Evolutionary conservation across 176 grass and related monocot species (phyloP).

Genomic region (Saccharum spontaneum): DNA sequence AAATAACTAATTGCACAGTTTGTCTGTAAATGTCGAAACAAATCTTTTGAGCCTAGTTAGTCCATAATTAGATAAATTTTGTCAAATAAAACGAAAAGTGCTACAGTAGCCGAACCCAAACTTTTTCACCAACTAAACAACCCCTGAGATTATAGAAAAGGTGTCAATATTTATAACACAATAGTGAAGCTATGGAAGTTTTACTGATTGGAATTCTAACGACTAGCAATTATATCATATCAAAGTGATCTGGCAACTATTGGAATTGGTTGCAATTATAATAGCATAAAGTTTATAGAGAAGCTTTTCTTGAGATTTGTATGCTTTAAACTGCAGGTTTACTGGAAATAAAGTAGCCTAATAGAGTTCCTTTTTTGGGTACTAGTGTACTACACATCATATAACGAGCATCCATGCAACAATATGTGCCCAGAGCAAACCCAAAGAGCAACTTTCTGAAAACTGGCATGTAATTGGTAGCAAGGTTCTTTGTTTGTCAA

Average conservation of each 20-base stretch:
- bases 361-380: not conserved
- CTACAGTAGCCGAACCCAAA: no score
- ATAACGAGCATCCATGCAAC: not conserved
- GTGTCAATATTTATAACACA: not conserved
- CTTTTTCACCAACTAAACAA: no score
- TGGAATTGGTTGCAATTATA: not conserved
- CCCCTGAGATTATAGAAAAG: not conserved
- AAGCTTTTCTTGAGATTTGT: not conserved
- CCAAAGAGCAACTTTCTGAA: not conserved
- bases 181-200: not conserved
- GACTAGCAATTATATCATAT: not conserved
- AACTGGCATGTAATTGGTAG: not conserved
- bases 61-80: no score
- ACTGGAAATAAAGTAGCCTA: not conserved
- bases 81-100: no score
- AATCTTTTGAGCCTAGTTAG: no score
- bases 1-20: no score
- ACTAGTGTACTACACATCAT: not conserved
- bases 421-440: not conserved
- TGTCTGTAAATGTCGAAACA: no score
- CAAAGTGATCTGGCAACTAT: not conserved
- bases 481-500: not conserved
- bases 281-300: not conserved
- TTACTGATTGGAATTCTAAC: not conserved
- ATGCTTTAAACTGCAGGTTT: constrained; percentile 1